These are phyloP conservation scores for Globisporangium nagaii DNA, from an alignment of 352 stramenopile species.

Conservation along the genomic window DNA sequence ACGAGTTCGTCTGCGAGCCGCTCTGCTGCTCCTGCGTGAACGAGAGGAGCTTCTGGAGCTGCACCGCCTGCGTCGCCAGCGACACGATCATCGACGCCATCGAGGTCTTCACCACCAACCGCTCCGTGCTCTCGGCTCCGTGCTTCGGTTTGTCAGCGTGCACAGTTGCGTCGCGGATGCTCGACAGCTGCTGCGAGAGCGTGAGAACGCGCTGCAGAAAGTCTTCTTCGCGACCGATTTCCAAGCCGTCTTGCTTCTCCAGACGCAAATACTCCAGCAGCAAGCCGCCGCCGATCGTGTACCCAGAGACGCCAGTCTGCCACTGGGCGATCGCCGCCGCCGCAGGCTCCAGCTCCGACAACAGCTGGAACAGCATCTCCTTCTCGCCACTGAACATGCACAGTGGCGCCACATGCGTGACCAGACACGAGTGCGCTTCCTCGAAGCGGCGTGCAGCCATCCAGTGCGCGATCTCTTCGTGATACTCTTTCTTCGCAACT, in stretches of 20 bases:
- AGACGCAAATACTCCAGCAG: conserved; percentile 68
- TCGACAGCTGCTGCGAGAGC: conserved; percentile 50
- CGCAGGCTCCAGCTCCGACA: conserved; percentile 54
- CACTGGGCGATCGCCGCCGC: conserved; percentile 54
- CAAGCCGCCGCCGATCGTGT: conserved; percentile 51
- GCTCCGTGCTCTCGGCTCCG: conserved; percentile 17
- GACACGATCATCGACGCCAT: conserved; percentile 62
- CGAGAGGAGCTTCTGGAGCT: conserved; percentile 43
- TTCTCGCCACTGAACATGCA: conserved; percentile 70
- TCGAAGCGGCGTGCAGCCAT: conserved; percentile 56
- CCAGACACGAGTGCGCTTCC: conserved; percentile 54
- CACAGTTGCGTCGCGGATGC: conserved; percentile 16
- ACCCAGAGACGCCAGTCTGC: conserved; percentile 39
- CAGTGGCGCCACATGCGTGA: conserved; percentile 46
- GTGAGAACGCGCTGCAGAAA: conserved; percentile 57
- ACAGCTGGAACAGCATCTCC: conserved; percentile 38
- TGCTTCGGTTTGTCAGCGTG: conserved; percentile 10
- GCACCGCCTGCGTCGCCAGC: conserved; percentile 42
- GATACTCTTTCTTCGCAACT: conserved; percentile 36
- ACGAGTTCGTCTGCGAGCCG: background rate
- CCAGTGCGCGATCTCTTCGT: conserved; percentile 72
- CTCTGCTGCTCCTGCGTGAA: conserved; percentile 43
- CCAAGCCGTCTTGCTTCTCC: conserved; percentile 51
- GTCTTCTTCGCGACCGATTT: conserved; percentile 44
- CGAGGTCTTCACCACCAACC: conserved; percentile 36